Evolutionary conservation across 345 rosid genomes (phyloP).

Genomic region (Anastatica hierochuntica): DNA sequence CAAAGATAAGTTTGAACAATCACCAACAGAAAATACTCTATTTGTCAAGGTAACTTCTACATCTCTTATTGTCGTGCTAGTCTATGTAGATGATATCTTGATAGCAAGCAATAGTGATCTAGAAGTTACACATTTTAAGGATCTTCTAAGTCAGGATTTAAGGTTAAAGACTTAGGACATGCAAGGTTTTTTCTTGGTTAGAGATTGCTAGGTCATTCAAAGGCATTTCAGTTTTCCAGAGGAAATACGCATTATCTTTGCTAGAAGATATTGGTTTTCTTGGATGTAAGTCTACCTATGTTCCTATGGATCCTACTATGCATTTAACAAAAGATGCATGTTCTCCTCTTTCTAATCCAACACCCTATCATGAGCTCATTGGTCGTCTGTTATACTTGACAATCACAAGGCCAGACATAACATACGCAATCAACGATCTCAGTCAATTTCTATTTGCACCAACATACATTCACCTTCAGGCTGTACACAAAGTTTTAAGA

Average conservation of each 20-base stretch:
- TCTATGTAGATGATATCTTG: not conserved
- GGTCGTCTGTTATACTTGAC: no score
- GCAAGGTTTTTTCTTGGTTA: not conserved
- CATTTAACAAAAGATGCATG: not conserved
- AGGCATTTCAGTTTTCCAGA: not conserved
- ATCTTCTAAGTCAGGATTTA: not conserved
- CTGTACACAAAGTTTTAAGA: no score
- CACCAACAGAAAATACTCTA: not conserved
- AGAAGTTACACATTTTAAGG: no score
- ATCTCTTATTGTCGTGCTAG: not conserved
- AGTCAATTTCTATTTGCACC: no score
- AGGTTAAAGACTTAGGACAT: not conserved
- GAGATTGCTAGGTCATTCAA: not conserved
- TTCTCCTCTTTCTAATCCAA: not conserved
- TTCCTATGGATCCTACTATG: not conserved
- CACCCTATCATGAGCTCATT: no score
- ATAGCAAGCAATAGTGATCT: not conserved
- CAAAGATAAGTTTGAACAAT: not conserved
- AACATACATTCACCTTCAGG: no score
- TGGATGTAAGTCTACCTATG: not conserved
- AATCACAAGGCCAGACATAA: no score
- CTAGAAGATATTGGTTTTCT: not conserved
- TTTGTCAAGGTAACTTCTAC: not conserved
- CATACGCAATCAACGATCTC: no score
- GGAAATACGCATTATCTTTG: not conserved